Evolutionary conservation across 805 yeast genomes (phyloP).

Genomic region (Grigorovia yakushimaensis): DNA sequence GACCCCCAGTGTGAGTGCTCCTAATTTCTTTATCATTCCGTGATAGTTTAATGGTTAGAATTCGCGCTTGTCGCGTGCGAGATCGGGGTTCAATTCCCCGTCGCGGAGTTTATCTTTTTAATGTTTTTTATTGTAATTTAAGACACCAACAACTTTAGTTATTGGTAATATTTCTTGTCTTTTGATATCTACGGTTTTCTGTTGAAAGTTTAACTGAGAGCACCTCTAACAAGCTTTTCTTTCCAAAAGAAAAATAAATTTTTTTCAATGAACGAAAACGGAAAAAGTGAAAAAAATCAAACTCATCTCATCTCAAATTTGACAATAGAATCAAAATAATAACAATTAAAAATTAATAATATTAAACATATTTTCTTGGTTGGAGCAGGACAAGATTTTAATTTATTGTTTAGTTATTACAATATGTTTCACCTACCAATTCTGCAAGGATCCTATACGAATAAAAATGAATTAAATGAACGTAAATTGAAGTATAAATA

Average conservation of each 20-base stretch:
- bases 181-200: no score
- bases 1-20: constrained; percentile 46
- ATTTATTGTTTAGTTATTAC: background rate
- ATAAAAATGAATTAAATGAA: constrained; percentile 12
- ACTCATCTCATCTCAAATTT: background rate
- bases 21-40: background rate
- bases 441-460: constrained; percentile 6
- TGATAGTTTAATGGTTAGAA: background rate
- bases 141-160: no score
- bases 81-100: background rate
- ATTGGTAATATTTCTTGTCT: no score
- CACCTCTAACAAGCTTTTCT: no score
- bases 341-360: background rate
- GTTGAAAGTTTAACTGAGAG: no score
- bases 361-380: no score
- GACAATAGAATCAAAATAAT: background rate
- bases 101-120: background rate
- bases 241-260: no score
- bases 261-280: background rate
- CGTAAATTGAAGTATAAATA: constrained; percentile 23
- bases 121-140: no score
- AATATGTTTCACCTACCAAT: constrained; percentile 25
- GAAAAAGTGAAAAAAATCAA: background rate
- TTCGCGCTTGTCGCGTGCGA: background rate
- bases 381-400: no score